A percentile compares a stretch with the other conserved stretches of the same genome.
Evolutionary conservation across 2,329 filamentous ascomycete genomes (phyloP).

Genomic region (Diplodia intermedia): DNA sequence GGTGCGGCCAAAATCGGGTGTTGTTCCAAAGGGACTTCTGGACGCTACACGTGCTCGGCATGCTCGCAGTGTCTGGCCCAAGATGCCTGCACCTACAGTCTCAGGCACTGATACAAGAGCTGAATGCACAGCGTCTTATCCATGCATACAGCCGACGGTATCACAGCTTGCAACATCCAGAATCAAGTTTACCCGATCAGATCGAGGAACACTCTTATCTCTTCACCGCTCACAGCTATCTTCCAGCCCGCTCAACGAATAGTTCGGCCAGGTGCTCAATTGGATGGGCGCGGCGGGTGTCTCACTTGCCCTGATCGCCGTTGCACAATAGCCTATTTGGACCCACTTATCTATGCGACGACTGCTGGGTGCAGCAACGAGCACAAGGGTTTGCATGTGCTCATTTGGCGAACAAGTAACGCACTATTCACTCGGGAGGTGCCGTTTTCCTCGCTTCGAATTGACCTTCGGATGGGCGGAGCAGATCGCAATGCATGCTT

Average conservation of each 20-base stretch:
- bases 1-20: neutral
- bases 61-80: conserved; percentile 1
- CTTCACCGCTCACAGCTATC: neutral
- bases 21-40: neutral
- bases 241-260: neutral
- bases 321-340: conserved; percentile 9
- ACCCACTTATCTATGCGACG: conserved; percentile 5
- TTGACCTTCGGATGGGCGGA: neutral
- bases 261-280: conserved; percentile 4
- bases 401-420: neutral
- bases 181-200: neutral
- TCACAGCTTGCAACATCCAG: neutral
- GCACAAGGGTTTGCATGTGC: no score
- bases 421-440: neutral
- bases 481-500: neutral
- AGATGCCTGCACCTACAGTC: neutral
- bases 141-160: neutral
- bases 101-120: neutral
- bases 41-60: conserved; percentile 1
- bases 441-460: neutral
- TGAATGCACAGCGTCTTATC: neutral
- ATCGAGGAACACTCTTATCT: neutral
- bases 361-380: neutral
- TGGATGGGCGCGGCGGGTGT: conserved; percentile 5
- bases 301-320: neutral